Evolutionary conservation across 1,139 yeast species (phyloP), one percentile per base, ranked within the genome.

Genomic region (Zygoascus sp.): DNA sequence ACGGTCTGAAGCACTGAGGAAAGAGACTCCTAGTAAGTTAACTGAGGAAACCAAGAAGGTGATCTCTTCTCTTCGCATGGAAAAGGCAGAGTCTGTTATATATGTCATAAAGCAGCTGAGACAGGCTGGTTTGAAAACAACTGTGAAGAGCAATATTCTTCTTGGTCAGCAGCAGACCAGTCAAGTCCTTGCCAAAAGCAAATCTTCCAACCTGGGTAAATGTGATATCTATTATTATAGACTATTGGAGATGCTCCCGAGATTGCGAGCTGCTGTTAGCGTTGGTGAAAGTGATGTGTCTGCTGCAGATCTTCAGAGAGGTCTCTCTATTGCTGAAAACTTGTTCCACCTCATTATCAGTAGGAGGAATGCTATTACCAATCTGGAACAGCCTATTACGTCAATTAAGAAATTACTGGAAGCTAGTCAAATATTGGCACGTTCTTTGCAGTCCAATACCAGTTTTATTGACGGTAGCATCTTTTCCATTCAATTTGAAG

Each of bases 251-350:
- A 63, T 89, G 42, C 67, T 90, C 36, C 97, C 97, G 6, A 74
- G 92, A 40, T 68, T 92, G 50, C 75, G 96, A 58, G 75, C 81
- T 25, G 71, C 87, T 2, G 80, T 81, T 15, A 66, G 80, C 1
- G 56, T 59, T 5, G 71, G 73, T 30, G 79, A 81, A 15, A 74
- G 80, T 15, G 97, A 89, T 58, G 80, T 88, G 17, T 94, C 96
- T 1, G 74, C 75, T 19, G 72, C 77, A 1, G 95, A 86, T 61
- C 76, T 87, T 32, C 84, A 80, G 51, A 83, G 81, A 55, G 95
- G 89, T 37, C 69, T 88, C 56, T 88, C 92, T 2, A 81, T 82
- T n/a, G 71, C 80, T 7, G 97, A 92, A 58, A 83, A 87, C 61
- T 65, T 88, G 46, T 64, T 88, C 7, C 57, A 73, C 74, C 8